Evolutionary conservation across 345 rosid species (phyloP).

Genomic region (Cochlearia excelsa): DNA sequence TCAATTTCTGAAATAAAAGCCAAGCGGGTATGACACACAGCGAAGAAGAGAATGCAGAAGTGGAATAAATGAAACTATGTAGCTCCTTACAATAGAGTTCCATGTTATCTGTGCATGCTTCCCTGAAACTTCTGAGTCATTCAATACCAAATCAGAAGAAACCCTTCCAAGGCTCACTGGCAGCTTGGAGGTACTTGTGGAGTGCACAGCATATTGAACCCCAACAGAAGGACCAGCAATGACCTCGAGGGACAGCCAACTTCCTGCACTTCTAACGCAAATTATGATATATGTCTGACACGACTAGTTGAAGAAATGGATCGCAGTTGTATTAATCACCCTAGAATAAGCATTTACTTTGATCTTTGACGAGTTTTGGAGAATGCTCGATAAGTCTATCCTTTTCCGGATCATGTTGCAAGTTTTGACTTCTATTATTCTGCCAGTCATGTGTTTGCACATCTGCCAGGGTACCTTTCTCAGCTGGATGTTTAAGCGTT

Average conservation of each 20-base stretch:
- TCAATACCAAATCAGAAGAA: slow-evolving; percentile 62
- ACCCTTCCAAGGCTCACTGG: slow-evolving; percentile 90
- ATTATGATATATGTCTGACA: slow-evolving; percentile 48
- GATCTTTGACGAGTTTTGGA: slow-evolving; percentile 46
- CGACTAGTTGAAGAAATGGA: slow-evolving; percentile 32
- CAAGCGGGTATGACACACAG: slow-evolving; percentile 16
- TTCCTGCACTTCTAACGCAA: slow-evolving; percentile 91
- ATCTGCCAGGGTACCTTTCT: slow-evolving; percentile 40
- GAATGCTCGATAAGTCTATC: slow-evolving; percentile 35
- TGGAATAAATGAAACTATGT: slow-evolving; percentile 22
- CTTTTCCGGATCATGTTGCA: slow-evolving; percentile 34
- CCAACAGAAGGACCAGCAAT: slow-evolving; percentile 85
- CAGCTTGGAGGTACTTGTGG: slow-evolving; percentile 64
- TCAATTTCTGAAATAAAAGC: slow-evolving; percentile 61
- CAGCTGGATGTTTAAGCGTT: slow-evolving; percentile 53
- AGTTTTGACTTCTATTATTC: slow-evolving; percentile 39
- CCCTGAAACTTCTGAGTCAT: slow-evolving; percentile 94
- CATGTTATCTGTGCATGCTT: slow-evolving; percentile 94
- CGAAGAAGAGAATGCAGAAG: slow-evolving; percentile 21
- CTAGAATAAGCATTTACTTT: slow-evolving; percentile 59
- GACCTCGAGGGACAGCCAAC: slow-evolving; percentile 83
- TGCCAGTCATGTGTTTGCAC: slow-evolving; percentile 39
- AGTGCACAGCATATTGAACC: slow-evolving; percentile 48
- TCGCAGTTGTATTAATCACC: slow-evolving; percentile 25
- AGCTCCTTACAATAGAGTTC: slow-evolving; percentile 65